Conservation (phyloP, 1,139 yeast species). For the Scheffersomyces segobiensis region DNA sequence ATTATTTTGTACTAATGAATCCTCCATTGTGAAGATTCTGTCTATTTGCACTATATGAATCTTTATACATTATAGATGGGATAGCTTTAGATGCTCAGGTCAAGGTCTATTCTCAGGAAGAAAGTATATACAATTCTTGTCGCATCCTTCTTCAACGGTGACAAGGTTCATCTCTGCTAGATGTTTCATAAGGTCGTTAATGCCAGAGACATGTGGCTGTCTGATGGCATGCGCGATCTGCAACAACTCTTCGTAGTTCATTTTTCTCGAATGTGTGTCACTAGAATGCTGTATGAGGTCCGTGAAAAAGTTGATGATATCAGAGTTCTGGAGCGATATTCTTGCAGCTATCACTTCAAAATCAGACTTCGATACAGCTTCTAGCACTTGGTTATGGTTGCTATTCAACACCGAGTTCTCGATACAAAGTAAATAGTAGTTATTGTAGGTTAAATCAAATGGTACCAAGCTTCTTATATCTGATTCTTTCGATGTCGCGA, state of each 20-base stretch:
- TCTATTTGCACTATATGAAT: not conserved
- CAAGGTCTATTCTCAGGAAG: slow-evolving; percentile 1
- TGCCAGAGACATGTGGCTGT: slow-evolving; percentile 5
- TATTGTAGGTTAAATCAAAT: slow-evolving; percentile 31
- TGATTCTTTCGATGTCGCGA: not conserved
- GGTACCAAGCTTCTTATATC: slow-evolving; percentile 24
- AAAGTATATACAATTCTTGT: slow-evolving; percentile 23
- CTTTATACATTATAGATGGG: not conserved
- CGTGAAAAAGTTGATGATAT: slow-evolving; percentile 15
- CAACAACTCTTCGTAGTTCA: slow-evolving; percentile 19
- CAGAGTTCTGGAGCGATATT: slow-evolving; percentile 17
- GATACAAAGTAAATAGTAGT: slow-evolving; percentile 30
- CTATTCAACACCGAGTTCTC: slow-evolving; percentile 23
- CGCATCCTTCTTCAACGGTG: slow-evolving; percentile 23
- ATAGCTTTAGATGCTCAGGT: not conserved
- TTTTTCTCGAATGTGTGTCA: not conserved
- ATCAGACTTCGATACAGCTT: slow-evolving; percentile 20
- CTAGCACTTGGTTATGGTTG: slow-evolving; percentile 24
- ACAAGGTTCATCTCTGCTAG: slow-evolving; percentile 34
- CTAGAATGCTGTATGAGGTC: not conserved
- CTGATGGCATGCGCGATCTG: slow-evolving; percentile 10
- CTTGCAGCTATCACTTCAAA: slow-evolving; percentile 33
- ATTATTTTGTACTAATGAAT: too few species aligned
- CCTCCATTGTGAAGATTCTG: not conserved
- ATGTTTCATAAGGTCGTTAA: slow-evolving; percentile 19